Base-by-base conservation (phyloP, 2,329 filamentous ascomycete genomes). In the Ophiosphaerella korrae region DNA sequence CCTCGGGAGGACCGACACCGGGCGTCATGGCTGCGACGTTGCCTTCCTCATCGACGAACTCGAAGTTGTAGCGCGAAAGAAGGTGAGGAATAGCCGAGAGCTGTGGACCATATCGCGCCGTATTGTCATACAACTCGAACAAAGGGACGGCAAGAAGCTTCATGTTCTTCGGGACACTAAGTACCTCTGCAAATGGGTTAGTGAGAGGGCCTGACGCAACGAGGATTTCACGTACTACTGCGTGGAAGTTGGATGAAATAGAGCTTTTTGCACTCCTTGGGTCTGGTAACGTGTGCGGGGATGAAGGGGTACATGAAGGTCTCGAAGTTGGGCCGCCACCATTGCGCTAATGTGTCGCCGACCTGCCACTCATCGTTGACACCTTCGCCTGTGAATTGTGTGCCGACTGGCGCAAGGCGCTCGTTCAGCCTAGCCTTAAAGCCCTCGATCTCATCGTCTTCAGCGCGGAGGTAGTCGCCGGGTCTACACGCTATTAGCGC, bases 301-400 rank as follows among this genome's bases (percentile, higher is more conserved):
- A 97, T 88, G 75, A 97, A 99, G 0, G 94, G 94, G 74, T 99
- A 99, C 92, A 99, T 97, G 81, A 97, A 97, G 2, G 94, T 97
- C 81, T 99, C 94, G 73, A 97, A 97, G 80, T 97, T 99, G 46
- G 94, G 94, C 50, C 94, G 84, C 92, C 93, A 99, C 94, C 94
- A 99, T 78, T 97, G 92, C 46, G 94, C 93, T 49, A 99, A 82
- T 42, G 92, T 96, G 73, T 97, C 94, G 64, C 90, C 91, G 63
- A 99, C 86, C 73, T 95, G 84, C 94, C 94, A 99, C 70, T 96
- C 91, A 58, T 90, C 89, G 72, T 93, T 92, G 64, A 94, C 90
- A 42, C 89, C 90, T 74, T 95, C 89, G 54, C 91, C 89, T 23
- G 90, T 82, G 65, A 88, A 87, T 57, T 88, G 86, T 42, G 88